Conservation (phyloP, 2,329 filamentous ascomycete species). For the Zalaria sp. region DNA sequence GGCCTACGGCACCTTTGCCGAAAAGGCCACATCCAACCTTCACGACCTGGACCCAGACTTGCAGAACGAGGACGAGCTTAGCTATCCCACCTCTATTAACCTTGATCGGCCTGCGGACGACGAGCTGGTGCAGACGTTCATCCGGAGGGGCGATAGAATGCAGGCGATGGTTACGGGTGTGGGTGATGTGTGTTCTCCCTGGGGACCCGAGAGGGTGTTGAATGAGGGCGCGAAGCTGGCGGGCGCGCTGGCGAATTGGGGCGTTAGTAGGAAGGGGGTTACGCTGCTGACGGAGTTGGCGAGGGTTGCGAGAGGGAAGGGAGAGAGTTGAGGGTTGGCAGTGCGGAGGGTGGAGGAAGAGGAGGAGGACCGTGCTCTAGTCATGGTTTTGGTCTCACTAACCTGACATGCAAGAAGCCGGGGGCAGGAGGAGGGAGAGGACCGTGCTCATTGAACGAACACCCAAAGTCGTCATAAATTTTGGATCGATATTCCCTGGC, state of each 20-base stretch:
- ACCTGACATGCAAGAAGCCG: too few relatives aligned
- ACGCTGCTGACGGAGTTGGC: background rate
- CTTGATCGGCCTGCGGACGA: slow-evolving; percentile 44
- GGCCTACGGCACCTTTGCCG: slow-evolving; percentile 33
- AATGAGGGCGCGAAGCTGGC: slow-evolving; percentile 25
- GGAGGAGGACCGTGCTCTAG: too few relatives aligned
- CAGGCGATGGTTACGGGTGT: slow-evolving; percentile 37
- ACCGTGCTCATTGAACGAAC: too few relatives aligned
- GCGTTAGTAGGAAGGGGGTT: slow-evolving; percentile 1
- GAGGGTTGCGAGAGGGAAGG: background rate
- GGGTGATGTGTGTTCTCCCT: slow-evolving; percentile 31
- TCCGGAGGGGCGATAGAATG: slow-evolving; percentile 36
- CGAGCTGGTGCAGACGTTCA: slow-evolving; percentile 43
- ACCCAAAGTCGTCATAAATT: too few relatives aligned
- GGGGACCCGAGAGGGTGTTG: slow-evolving; percentile 24
- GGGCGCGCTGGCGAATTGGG: slow-evolving; percentile 9
- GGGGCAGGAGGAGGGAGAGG: too few relatives aligned
- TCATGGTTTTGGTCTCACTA: too few relatives aligned
- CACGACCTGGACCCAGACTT: background rate
- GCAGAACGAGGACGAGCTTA: background rate
- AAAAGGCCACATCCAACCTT: background rate
- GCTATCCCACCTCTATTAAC: background rate
- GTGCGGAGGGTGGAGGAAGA: too few relatives aligned
- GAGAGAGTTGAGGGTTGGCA: background rate
- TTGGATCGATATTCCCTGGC: too few relatives aligned